phyloP scores from a whole-genome alignment of 1,284 basidiomycete species.

The Sporisorium reilianum region DNA sequence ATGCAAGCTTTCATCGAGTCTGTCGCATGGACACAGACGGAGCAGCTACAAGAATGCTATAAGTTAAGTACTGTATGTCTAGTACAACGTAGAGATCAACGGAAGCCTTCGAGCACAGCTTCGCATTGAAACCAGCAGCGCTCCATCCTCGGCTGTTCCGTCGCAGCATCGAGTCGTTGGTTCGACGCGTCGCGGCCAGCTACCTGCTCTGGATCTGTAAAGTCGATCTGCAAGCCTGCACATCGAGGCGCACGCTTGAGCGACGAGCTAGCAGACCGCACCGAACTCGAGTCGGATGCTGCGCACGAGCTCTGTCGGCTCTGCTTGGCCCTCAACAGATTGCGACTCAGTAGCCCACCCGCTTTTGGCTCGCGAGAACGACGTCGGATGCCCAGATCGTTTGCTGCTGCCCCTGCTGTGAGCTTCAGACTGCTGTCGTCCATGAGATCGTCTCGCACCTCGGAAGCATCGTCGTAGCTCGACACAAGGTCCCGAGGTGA shows the following conservation, averaged over 20 bases:
- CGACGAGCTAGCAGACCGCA: constrained; percentile 18
- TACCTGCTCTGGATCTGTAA: constrained; percentile 21
- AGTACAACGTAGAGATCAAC: too few species aligned
- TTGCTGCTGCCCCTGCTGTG: neutral
- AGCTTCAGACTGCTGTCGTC: constrained; percentile 1
- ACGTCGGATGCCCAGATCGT: constrained; percentile 6
- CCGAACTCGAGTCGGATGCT: constrained; percentile 39
- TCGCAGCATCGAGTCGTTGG: neutral
- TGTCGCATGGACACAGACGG: too few species aligned
- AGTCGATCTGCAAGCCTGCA: constrained; percentile 36
- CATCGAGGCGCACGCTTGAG: constrained; percentile 36
- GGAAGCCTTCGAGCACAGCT: constrained; percentile 43
- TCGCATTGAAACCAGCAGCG: constrained; percentile 57
- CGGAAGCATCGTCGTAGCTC: neutral
- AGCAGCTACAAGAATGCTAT: neutral
- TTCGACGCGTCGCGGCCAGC: neutral
- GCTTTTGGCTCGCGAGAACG: constrained; percentile 36
- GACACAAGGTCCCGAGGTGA: neutral
- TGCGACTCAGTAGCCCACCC: constrained; percentile 34
- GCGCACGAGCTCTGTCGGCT: constrained; percentile 20
- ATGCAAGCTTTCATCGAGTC: neutral
- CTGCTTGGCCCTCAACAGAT: constrained; percentile 26
- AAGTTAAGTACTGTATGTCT: neutral
- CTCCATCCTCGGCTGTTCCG: neutral
- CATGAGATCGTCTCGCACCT: neutral